These are phyloP conservation scores for Ceratobasidium sp. DNA, from an alignment of 1,284 basidiomycete species.

Conservation along the genomic window DNA sequence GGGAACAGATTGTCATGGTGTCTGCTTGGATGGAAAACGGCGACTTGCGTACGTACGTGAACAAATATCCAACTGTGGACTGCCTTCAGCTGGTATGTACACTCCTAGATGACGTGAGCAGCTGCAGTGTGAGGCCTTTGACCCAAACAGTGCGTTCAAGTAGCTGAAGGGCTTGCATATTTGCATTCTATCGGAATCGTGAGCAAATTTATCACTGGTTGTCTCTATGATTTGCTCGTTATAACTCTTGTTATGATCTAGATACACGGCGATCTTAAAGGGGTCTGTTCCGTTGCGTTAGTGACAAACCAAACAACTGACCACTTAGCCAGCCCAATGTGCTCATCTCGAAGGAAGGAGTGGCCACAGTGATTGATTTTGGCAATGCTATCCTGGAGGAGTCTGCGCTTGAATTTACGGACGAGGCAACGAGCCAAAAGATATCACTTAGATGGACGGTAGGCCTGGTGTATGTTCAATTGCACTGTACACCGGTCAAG, in stretches of 20 bases:
- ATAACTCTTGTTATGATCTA: neutral
- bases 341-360: neutral
- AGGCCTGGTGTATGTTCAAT: too few species aligned
- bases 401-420: neutral
- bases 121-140: neutral
- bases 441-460: neutral
- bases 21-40: too few species aligned
- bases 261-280: constrained; percentile 24
- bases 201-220: neutral
- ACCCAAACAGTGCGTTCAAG: neutral
- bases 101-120: too few species aligned
- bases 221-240: too few species aligned
- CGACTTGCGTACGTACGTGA: too few species aligned
- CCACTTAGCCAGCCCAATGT: constrained; percentile 7
- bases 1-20: too few species aligned
- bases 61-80: too few species aligned
- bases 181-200: constrained; percentile 18
- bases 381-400: constrained; percentile 11
- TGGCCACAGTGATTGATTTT: constrained; percentile 5
- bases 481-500: too few species aligned
- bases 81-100: too few species aligned
- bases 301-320: neutral
- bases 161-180: neutral
- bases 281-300: neutral
- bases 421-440: too few species aligned